Conservation (phyloP, 1,284 basidiomycete species). For the Leccinum fallax region DNA sequence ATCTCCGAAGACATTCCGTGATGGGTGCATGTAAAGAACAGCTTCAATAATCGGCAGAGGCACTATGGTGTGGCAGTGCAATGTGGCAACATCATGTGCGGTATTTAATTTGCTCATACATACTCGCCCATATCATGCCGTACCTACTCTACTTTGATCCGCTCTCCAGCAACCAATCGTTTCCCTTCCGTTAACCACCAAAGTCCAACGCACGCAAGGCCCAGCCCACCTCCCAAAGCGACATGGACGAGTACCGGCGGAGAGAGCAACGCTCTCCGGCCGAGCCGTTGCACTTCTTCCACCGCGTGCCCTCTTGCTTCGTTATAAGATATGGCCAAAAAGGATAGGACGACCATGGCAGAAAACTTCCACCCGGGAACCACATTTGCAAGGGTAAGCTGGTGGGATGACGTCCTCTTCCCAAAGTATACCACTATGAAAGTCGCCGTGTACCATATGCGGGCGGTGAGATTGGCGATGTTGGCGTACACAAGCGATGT, state of each 20-base stretch:
- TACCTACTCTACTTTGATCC: constrained; percentile 26
- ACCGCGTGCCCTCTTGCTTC: constrained; percentile 25
- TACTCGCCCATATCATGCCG: neutral
- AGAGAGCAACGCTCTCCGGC: constrained; percentile 36
- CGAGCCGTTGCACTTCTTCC: constrained; percentile 28
- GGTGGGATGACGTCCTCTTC: constrained; percentile 23
- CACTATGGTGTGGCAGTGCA: constrained; percentile 25
- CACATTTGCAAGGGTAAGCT: constrained; percentile 29
- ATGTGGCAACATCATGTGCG: neutral
- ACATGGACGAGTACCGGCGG: constrained; percentile 42
- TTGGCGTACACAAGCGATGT: constrained; percentile 77
- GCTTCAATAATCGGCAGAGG: neutral
- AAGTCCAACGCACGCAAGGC: constrained; percentile 40
- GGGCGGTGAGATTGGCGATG: constrained; percentile 60
- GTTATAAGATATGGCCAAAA: constrained; percentile 30
- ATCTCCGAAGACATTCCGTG: constrained; percentile 30
- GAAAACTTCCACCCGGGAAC: constrained; percentile 39
- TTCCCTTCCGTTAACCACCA: constrained; percentile 49
- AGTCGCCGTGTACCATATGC: constrained; percentile 54
- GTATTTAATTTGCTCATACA: too few relatives aligned
- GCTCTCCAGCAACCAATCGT: constrained; percentile 21
- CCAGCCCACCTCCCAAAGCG: constrained; percentile 43
- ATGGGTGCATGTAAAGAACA: constrained; percentile 6
- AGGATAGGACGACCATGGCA: constrained; percentile 36
- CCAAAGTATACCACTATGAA: constrained; percentile 44